Conservation (phyloP, 2,329 filamentous ascomycete species). For the Apiospora saccharicola region DNA sequence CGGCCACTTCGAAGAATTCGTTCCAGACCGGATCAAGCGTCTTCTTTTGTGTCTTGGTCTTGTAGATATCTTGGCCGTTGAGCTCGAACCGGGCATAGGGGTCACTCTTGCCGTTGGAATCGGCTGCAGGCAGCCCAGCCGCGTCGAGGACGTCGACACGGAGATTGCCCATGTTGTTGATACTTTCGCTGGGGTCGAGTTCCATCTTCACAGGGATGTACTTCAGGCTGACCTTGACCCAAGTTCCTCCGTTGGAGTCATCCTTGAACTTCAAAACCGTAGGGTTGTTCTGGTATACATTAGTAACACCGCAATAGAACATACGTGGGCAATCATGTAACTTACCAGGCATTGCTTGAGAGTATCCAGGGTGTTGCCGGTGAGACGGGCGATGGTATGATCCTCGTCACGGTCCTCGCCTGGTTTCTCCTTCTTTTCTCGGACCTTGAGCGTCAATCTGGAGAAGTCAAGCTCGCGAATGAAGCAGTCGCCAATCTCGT, state of each 20-base stretch:
- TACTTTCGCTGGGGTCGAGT: slow-evolving; percentile 92
- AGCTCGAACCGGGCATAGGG: slow-evolving; percentile 95
- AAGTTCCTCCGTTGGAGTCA: slow-evolving; percentile 77
- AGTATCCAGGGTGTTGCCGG: slow-evolving; percentile 85
- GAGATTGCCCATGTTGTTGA: slow-evolving; percentile 97
- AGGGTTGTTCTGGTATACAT: slow-evolving; percentile 77
- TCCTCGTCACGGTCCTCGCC: slow-evolving; percentile 73
- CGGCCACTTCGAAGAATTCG: slow-evolving; percentile 86
- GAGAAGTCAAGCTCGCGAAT: slow-evolving; percentile 98
- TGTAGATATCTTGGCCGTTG: slow-evolving; percentile 89
- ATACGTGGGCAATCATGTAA: slow-evolving; percentile 32
- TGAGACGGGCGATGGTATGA: slow-evolving; percentile 80
- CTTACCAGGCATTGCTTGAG: slow-evolving; percentile 85
- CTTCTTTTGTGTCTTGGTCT: slow-evolving; percentile 97
- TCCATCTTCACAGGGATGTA: slow-evolving; percentile 95
- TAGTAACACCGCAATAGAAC: slow-evolving; percentile 29
- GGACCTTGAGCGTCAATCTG: slow-evolving; percentile 84
- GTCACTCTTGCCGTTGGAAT: slow-evolving; percentile 96
- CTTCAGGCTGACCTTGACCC: slow-evolving; percentile 89
- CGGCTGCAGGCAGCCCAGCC: slow-evolving; percentile 86
- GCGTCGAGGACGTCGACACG: slow-evolving; percentile 93
- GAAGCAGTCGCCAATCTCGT: slow-evolving; percentile 94
- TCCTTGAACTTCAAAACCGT: slow-evolving; percentile 83
- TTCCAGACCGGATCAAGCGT: slow-evolving; percentile 95
- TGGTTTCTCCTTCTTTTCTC: slow-evolving; percentile 79